Conservation (phyloP, 306 rosid species). For the Begonia fuchsioides region DNA sequence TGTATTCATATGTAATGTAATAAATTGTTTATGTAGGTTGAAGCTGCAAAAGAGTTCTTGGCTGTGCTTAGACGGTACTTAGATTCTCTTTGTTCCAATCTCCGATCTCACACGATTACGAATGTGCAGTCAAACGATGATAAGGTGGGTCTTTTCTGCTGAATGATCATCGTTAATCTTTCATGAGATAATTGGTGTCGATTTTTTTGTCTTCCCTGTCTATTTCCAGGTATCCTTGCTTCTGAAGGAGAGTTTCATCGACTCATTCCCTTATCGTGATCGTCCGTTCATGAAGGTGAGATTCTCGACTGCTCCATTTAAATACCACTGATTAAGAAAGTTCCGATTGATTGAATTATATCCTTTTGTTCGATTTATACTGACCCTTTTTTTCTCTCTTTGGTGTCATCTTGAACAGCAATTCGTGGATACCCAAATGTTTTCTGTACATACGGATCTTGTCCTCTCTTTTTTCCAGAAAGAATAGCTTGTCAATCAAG, state of each 20-base stretch:
- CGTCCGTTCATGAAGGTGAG: conserved; percentile 93
- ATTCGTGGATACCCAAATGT: conserved; percentile 86
- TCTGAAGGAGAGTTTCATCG: conserved; percentile 94
- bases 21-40: conserved; percentile 31
- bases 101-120: conserved; percentile 93
- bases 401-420: conserved; percentile 33
- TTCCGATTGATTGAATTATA: too few species aligned
- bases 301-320: too few species aligned
- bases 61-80: conserved; percentile 59
- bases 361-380: not conserved
- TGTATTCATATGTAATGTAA: too few species aligned
- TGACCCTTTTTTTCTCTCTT: conserved; percentile 4
- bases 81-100: conserved; percentile 82
- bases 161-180: too few species aligned
- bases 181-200: conserved; percentile 7
- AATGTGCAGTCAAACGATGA: conserved; percentile 95
- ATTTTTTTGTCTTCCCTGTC: conserved; percentile 14
- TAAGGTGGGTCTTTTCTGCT: conserved; percentile 33
- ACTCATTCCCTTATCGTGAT: conserved; percentile 77
- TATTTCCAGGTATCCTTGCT: conserved; percentile 76
- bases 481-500: conserved; percentile 35
- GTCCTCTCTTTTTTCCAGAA: conserved; percentile 93
- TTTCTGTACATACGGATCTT: conserved; percentile 87
- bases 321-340: too few species aligned
- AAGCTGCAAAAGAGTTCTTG: conserved; percentile 80